phyloP scores from a whole-genome alignment of 2,329 filamentous ascomycete genomes.

The Aurifilum marmelostoma region DNA sequence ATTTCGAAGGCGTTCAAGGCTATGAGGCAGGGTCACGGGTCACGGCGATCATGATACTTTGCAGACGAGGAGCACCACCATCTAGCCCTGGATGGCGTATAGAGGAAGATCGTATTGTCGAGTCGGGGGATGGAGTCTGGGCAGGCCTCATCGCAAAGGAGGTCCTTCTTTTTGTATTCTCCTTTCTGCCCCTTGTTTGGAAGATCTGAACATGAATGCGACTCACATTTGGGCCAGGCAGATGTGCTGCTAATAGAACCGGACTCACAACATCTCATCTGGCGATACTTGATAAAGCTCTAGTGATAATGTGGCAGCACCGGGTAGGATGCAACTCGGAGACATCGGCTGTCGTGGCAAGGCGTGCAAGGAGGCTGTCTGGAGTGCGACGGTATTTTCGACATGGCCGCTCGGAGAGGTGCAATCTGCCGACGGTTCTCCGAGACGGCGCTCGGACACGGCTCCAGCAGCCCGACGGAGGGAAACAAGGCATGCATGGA shows the following conservation, averaged over 20 bases:
- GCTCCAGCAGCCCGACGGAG: neutral
- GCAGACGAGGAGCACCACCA: neutral
- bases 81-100: neutral
- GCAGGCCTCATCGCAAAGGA: neutral
- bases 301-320: neutral
- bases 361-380: neutral
- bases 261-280: neutral
- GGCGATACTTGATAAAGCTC: neutral
- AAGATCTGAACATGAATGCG: neutral
- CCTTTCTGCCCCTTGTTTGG: too few species aligned
- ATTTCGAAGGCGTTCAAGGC: neutral
- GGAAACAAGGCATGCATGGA: neutral
- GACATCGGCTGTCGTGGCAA: neutral
- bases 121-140: neutral
- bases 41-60: neutral
- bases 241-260: neutral
- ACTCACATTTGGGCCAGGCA: neutral
- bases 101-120: neutral
- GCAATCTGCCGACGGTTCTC: conserved; percentile 12
- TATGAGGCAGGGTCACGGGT: neutral
- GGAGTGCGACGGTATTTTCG: neutral
- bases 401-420: conserved; percentile 14
- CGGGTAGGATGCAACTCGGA: conserved; percentile 1
- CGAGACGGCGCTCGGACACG: conserved; percentile 20
- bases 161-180: neutral